These are phyloP conservation scores for Amylocarpus encephaloides DNA, from an alignment of 2,329 filamentous ascomycete genomes.

Conservation along the genomic window DNA sequence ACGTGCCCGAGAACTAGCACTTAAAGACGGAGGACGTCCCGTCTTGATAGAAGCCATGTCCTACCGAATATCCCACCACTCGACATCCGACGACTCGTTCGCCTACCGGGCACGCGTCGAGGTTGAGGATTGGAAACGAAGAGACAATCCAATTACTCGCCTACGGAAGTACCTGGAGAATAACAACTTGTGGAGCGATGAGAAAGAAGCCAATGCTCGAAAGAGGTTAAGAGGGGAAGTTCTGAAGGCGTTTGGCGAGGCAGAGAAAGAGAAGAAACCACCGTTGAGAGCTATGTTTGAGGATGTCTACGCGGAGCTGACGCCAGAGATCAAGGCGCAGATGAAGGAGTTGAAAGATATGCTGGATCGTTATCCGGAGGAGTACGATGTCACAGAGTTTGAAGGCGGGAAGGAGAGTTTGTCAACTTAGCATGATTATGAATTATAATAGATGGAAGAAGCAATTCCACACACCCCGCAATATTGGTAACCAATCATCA, in stretches of 20 bases:
- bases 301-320: slow-evolving; percentile 84
- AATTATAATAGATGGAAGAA: slow-evolving; percentile 2
- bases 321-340: slow-evolving; percentile 70
- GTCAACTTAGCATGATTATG: background rate
- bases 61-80: slow-evolving; percentile 96
- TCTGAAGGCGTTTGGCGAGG: slow-evolving; percentile 75
- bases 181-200: slow-evolving; percentile 76
- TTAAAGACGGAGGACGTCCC: slow-evolving; percentile 39
- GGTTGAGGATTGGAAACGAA: slow-evolving; percentile 87
- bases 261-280: slow-evolving; percentile 76
- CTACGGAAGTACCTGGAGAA: slow-evolving; percentile 87
- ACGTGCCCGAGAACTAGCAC: slow-evolving; percentile 65
- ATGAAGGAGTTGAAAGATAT: slow-evolving; percentile 70
- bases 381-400: slow-evolving; percentile 77
- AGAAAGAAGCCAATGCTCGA: slow-evolving; percentile 67
- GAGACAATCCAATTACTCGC: slow-evolving; percentile 82
- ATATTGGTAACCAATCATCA: no score
- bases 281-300: slow-evolving; percentile 68
- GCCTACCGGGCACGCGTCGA: slow-evolving; percentile 90
- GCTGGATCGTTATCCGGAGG: slow-evolving; percentile 77
- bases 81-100: slow-evolving; percentile 93
- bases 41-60: slow-evolving; percentile 94
- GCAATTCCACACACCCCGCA: background rate
- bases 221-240: slow-evolving; percentile 65
- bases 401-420: slow-evolving; percentile 54